These are phyloP conservation scores for Barnettozyma siamensis DNA, from an alignment of 805 yeast genomes.

Conservation along the genomic window DNA sequence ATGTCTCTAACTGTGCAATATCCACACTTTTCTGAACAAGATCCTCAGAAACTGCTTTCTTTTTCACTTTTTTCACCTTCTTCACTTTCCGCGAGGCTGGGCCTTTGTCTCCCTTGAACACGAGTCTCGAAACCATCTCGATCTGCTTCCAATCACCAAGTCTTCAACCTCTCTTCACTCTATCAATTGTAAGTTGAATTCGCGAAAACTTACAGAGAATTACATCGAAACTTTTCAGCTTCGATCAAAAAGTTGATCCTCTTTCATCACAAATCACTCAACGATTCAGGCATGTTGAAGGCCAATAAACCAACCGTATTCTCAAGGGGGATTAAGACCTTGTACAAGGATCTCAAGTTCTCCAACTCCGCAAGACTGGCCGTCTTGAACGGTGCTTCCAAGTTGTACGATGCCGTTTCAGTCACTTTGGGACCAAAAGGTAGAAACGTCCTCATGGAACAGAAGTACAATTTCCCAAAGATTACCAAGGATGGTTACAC, in stretches of 20 bases:
- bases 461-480: constrained; percentile 93
- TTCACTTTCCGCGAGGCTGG: constrained; percentile 9
- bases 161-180: too few relatives aligned
- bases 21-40: constrained; percentile 5
- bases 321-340: constrained; percentile 19
- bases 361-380: constrained; percentile 98
- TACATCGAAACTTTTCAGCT: background rate
- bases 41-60: background rate
- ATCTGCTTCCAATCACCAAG: background rate
- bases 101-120: constrained; percentile 31
- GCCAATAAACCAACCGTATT: constrained; percentile 5
- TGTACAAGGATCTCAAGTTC: constrained; percentile 89
- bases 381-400: constrained; percentile 86
- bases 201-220: background rate
- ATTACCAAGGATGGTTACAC: constrained; percentile 99
- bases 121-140: constrained; percentile 31
- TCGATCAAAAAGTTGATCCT: background rate
- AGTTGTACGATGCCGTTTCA: constrained; percentile 92
- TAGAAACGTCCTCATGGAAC: constrained; percentile 94
- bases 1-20: constrained; percentile 7
- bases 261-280: background rate
- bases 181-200: too few relatives aligned
- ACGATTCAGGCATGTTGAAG: constrained; percentile 1
- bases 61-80: constrained; percentile 10
- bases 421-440: constrained; percentile 98